A percentile compares a stretch with the other conserved stretches of the same genome.
Evolutionary conservation across 2,329 filamentous ascomycete genomes (phyloP).

Genomic region (Pyricularia grisea): DNA sequence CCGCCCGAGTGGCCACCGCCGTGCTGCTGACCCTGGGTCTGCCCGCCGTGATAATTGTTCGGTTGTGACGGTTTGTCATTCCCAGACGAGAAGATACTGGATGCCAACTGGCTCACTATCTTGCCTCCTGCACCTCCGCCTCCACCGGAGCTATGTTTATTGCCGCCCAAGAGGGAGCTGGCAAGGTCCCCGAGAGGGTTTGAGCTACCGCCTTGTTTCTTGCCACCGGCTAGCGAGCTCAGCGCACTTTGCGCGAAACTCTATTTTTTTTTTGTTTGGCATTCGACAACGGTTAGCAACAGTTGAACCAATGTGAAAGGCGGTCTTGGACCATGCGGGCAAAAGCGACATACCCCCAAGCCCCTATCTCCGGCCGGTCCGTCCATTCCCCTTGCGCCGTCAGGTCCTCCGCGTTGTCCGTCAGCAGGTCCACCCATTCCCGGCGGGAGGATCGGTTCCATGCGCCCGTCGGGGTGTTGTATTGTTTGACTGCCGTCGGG

Average conservation of each 20-base stretch:
- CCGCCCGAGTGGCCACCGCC: constrained; percentile 24
- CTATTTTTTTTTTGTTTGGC: constrained; percentile 21
- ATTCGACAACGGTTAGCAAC: neutral
- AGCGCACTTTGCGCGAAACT: constrained; percentile 53
- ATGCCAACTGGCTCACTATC: constrained; percentile 47
- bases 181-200: constrained; percentile 36
- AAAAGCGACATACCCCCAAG: constrained; percentile 47
- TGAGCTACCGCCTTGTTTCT: constrained; percentile 29
- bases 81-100: constrained; percentile 41
- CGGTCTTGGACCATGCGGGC: neutral
- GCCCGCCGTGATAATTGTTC: constrained; percentile 40
- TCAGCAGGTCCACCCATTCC: constrained; percentile 17
- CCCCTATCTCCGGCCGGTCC: constrained; percentile 40
- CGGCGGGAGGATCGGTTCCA: constrained; percentile 46
- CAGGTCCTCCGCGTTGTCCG: constrained; percentile 30
- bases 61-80: constrained; percentile 35
- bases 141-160: constrained; percentile 12
- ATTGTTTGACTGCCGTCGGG: constrained; percentile 54
- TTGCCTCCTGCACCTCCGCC: constrained; percentile 32
- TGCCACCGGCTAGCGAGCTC: constrained; percentile 33
- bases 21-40: constrained; percentile 26
- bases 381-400: constrained; percentile 11
- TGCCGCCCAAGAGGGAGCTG: constrained; percentile 33
- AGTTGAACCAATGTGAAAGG: neutral
- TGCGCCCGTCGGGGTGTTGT: constrained; percentile 48